Conservation (phyloP, 2,329 filamentous ascomycete species). For the Cladosporium sp. region DNA sequence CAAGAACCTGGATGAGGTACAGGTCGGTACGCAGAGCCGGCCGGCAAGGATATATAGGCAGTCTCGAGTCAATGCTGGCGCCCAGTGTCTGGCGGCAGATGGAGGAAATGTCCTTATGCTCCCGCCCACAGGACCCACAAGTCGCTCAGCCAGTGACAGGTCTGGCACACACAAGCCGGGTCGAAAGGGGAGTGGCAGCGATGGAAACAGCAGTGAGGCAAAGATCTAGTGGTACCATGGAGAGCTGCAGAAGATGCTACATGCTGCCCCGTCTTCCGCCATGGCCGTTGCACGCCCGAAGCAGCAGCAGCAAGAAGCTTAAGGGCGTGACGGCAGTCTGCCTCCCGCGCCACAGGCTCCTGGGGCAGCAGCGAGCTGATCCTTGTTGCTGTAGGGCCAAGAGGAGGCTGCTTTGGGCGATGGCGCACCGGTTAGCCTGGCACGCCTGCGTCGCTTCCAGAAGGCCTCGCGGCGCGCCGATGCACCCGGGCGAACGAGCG, state of each 20-base stretch:
- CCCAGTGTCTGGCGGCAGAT: not conserved
- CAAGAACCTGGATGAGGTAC: slow-evolving; percentile 18
- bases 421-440: slow-evolving; percentile 14
- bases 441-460: slow-evolving; percentile 18
- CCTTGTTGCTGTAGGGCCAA: slow-evolving; percentile 30
- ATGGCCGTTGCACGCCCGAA: slow-evolving; percentile 29
- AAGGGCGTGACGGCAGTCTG: slow-evolving; percentile 21
- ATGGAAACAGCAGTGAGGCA: slow-evolving; percentile 32
- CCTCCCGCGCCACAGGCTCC: slow-evolving; percentile 7
- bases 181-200: slow-evolving; percentile 22
- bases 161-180: slow-evolving; percentile 28
- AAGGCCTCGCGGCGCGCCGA: slow-evolving; percentile 13
- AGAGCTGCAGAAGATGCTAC: slow-evolving; percentile 28
- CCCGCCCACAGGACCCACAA: slow-evolving; percentile 18
- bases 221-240: slow-evolving; percentile 33
- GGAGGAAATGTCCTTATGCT: slow-evolving; percentile 22
- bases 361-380: slow-evolving; percentile 24
- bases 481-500: slow-evolving; percentile 16
- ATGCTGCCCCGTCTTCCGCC: slow-evolving; percentile 25
- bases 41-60: slow-evolving; percentile 23
- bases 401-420: slow-evolving; percentile 23
- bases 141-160: slow-evolving; percentile 30
- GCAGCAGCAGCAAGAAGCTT: slow-evolving; percentile 32
- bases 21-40: slow-evolving; percentile 22
- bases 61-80: not conserved